These are phyloP conservation scores for Saxispiralis lemnorum DNA, from an alignment of 495 filamentous ascomycete species.

Conservation along the genomic window DNA sequence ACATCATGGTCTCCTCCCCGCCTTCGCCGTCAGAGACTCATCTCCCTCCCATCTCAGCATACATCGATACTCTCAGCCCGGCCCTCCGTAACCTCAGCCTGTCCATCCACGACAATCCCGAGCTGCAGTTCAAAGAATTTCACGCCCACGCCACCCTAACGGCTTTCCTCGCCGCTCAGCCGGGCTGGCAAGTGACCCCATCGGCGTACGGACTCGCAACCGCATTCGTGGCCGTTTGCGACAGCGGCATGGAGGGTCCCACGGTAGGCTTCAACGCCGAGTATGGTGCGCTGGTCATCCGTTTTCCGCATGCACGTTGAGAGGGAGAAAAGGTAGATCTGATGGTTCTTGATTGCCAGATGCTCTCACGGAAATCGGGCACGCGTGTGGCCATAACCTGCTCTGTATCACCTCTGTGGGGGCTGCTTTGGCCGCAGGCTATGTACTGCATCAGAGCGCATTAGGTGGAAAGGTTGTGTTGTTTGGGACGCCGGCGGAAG, in stretches of 20 bases:
- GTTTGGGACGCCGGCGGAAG: conserved; percentile 56
- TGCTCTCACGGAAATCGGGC: conserved; percentile 11
- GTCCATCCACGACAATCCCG: conserved; percentile 19
- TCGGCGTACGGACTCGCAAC: conserved; percentile 20
- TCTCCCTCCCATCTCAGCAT: conserved; percentile 1
- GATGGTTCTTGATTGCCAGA: not conserved
- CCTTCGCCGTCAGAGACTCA: too few relatives aligned
- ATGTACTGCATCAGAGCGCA: conserved; percentile 28
- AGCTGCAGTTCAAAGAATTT: conserved; percentile 20
- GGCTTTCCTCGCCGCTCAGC: conserved; percentile 11
- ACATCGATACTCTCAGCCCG: conserved; percentile 5
- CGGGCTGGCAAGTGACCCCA: conserved; percentile 18
- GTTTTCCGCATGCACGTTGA: too few relatives aligned
- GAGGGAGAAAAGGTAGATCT: not conserved
- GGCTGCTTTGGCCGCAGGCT: conserved; percentile 39
- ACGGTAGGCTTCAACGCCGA: conserved; percentile 21
- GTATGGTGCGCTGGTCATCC: conserved; percentile 13
- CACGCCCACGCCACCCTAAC: conserved; percentile 19
- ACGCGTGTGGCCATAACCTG: conserved; percentile 17
- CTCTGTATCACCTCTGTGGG: conserved; percentile 34
- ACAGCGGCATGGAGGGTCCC: conserved; percentile 15
- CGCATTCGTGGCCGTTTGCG: conserved; percentile 19
- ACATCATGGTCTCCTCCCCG: too few relatives aligned
- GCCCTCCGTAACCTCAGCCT: conserved; percentile 8
- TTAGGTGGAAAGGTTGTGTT: conserved; percentile 41